A percentile compares a stretch with the other conserved stretches of the same genome.
Conservation (phyloP, 2,329 filamentous ascomycete species). For the Beauveria australis region DNA sequence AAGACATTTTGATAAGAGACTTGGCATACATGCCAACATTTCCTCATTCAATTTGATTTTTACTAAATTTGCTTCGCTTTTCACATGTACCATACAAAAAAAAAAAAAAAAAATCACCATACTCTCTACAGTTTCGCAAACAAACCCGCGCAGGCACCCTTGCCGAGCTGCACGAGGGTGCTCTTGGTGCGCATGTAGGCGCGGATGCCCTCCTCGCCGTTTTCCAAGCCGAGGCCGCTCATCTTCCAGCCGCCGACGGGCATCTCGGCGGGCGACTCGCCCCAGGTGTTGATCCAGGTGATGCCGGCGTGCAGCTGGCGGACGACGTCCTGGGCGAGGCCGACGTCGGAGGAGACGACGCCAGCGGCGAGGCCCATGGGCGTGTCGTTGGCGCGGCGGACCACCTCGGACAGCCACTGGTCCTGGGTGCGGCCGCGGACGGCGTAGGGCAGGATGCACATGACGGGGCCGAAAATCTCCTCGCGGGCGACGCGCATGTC, state of each 20-base stretch:
- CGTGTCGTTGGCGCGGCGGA: constrained; percentile 68
- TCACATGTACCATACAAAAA: not conserved
- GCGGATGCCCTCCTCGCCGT: constrained; percentile 69
- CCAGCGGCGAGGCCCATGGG: constrained; percentile 74
- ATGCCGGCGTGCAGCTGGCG: constrained; percentile 71
- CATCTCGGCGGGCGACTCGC: constrained; percentile 89
- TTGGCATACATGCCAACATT: not conserved
- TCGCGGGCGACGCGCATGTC: constrained; percentile 71
- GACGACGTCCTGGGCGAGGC: constrained; percentile 63
- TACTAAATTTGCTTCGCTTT: constrained; percentile 3
- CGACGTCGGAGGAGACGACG: constrained; percentile 71
- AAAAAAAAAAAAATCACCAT: not conserved
- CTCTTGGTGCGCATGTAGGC: constrained; percentile 84
- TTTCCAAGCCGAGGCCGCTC: constrained; percentile 82
- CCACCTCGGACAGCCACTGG: constrained; percentile 53
- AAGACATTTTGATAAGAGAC: not conserved
- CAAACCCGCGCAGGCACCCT: constrained; percentile 53
- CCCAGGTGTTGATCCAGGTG: constrained; percentile 91
- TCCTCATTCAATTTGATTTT: not conserved
- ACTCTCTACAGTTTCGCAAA: constrained; percentile 57
- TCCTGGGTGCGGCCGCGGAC: constrained; percentile 26
- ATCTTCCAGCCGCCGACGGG: constrained; percentile 87
- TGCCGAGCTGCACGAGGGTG: constrained; percentile 72
- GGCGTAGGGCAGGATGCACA: constrained; percentile 70
- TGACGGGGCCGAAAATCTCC: constrained; percentile 85